Evolutionary conservation across 371 early-diverging fungal genomes (phyloP).

Genomic region (Paraphysoderma sedebokerense): DNA sequence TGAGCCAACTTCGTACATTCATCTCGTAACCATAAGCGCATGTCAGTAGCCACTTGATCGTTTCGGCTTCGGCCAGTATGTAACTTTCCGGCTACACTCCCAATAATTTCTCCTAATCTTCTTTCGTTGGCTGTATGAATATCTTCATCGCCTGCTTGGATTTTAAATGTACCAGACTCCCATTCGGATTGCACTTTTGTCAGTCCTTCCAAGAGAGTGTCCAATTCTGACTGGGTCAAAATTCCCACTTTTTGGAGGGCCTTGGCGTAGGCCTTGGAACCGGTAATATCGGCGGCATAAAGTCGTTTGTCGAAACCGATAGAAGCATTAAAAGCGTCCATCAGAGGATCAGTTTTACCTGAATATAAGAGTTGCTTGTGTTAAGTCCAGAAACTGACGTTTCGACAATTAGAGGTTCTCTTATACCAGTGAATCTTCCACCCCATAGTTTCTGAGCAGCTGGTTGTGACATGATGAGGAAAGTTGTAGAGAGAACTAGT

Average conservation of each 20-base stretch:
- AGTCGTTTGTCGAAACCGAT: slow-evolving; percentile 83
- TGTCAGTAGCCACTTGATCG: slow-evolving; percentile 97
- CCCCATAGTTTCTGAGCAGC: no score
- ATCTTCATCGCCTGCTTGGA: slow-evolving; percentile 81
- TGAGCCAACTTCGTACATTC: no score
- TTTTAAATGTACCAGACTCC: slow-evolving; percentile 49
- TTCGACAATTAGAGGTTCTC: no score
- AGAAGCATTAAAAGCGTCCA: slow-evolving; percentile 91
- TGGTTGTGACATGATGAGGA: no score
- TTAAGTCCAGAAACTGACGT: no score
- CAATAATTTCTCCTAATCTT: slow-evolving; percentile 80
- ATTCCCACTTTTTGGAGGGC: slow-evolving; percentile 58
- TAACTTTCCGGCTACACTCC: slow-evolving; percentile 79
- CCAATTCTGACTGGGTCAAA: slow-evolving; percentile 53
- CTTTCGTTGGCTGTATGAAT: slow-evolving; percentile 97
- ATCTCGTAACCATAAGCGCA: slow-evolving; percentile 76
- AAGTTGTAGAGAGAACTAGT: no score
- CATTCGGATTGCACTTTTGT: slow-evolving; percentile 62
- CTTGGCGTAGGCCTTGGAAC: slow-evolving; percentile 80
- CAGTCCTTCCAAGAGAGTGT: slow-evolving; percentile 54
- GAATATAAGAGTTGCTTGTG: no score
- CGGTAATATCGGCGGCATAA: slow-evolving; percentile 72
- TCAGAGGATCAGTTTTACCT: slow-evolving; percentile 81
- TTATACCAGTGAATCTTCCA: no score
- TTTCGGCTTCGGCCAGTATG: slow-evolving; percentile 91